These are phyloP conservation scores for Mucor irregularis DNA, from an alignment of 371 early-diverging fungal genomes.

Conservation along the genomic window DNA sequence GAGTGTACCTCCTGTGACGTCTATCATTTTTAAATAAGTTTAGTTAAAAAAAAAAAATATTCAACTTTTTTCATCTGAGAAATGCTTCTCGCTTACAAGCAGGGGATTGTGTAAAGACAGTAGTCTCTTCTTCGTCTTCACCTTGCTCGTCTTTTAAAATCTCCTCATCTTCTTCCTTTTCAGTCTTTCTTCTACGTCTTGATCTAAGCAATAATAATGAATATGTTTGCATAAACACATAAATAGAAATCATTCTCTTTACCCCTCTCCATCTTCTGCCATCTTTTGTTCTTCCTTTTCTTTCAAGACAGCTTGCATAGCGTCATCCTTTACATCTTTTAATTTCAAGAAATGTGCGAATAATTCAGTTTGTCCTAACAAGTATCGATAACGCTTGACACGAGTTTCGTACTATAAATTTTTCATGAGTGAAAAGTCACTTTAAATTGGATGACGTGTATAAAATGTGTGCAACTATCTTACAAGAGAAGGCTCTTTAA, in stretches of 20 bases:
- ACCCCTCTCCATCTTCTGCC: constrained; percentile 42
- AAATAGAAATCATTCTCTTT: background rate
- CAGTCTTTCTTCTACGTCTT: constrained; percentile 88
- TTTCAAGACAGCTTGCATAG: constrained; percentile 41
- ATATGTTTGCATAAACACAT: background rate
- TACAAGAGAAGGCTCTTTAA: constrained; percentile 27
- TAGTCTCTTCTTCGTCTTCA: constrained; percentile 57
- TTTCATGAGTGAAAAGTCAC: too few species aligned
- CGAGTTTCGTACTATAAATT: constrained; percentile 39
- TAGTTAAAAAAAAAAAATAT: background rate
- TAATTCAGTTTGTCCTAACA: constrained; percentile 85
- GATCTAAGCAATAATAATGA: constrained; percentile 38
- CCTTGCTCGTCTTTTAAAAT: constrained; percentile 73
- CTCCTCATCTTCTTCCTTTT: constrained; percentile 96
- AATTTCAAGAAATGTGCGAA: constrained; percentile 71
- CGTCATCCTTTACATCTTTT: constrained; percentile 49
- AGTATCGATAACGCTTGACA: constrained; percentile 72
- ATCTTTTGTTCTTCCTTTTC: constrained; percentile 41
- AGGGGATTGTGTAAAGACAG: constrained; percentile 88
- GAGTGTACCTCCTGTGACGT: constrained; percentile 87
- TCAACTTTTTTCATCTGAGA: too few species aligned
- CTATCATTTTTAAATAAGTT: constrained; percentile 51
- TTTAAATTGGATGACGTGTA: too few species aligned
- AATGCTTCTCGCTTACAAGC: too few species aligned
- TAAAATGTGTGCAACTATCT: too few species aligned